These are phyloP conservation scores for Serendipita sp. DNA, from an alignment of 768 basidiomycete genomes.

Conservation along the genomic window DNA sequence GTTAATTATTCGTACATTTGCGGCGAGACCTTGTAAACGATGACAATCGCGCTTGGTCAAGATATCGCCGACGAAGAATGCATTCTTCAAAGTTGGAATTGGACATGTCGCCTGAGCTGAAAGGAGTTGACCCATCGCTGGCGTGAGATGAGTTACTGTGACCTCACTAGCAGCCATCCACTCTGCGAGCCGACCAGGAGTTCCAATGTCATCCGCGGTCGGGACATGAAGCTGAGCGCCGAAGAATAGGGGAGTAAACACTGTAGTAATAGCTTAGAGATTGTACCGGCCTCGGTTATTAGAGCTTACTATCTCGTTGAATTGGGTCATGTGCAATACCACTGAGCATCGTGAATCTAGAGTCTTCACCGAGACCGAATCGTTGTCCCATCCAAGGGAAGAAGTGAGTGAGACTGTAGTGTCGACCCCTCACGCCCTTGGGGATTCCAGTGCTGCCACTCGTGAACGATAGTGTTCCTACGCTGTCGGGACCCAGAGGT, in stretches of 20 bases:
- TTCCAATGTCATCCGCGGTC: slow-evolving; percentile 91
- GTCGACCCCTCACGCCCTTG: slow-evolving; percentile 90
- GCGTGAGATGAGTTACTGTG: slow-evolving; percentile 94
- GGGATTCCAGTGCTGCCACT: slow-evolving; percentile 96
- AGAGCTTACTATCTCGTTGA: slow-evolving; percentile 82
- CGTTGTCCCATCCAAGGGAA: slow-evolving; percentile 97
- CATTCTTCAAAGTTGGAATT: slow-evolving; percentile 72
- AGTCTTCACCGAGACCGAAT: slow-evolving; percentile 55
- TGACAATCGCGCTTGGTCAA: slow-evolving; percentile 96
- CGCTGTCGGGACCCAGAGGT: slow-evolving; percentile 80
- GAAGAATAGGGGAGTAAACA: slow-evolving; percentile 97
- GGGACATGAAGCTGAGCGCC: slow-evolving; percentile 92
- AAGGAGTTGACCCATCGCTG: slow-evolving; percentile 97
- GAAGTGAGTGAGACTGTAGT: slow-evolving; percentile 94
- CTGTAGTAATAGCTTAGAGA: slow-evolving; percentile 25
- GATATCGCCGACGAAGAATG: slow-evolving; percentile 98
- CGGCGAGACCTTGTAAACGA: slow-evolving; percentile 79
- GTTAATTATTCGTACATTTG: slow-evolving; percentile 89
- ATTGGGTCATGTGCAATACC: slow-evolving; percentile 99
- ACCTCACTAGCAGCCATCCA: slow-evolving; percentile 93
- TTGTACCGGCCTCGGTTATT: background rate
- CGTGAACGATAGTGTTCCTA: slow-evolving; percentile 91
- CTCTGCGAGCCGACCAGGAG: slow-evolving; percentile 86
- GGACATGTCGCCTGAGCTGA: slow-evolving; percentile 70
- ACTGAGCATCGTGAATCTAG: slow-evolving; percentile 94